phyloP scores from a whole-genome alignment of 768 basidiomycete genomes.

The Coprinopsis marcescibilis region DNA sequence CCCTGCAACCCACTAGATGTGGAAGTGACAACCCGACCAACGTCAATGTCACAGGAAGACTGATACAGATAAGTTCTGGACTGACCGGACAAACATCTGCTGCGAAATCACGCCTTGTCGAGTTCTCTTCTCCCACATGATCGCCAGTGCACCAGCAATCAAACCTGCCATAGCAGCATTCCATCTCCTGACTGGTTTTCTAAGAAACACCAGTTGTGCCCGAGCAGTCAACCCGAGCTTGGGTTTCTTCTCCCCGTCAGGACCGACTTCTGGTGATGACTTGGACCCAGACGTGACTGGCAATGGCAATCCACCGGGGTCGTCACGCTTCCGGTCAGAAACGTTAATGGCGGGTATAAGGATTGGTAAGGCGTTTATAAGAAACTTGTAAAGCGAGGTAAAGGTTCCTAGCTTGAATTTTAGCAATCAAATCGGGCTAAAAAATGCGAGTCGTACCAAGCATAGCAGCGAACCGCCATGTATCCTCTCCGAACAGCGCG shows the following conservation, averaged over 20 bases:
- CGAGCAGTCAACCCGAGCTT: conserved; percentile 53
- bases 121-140: conserved; percentile 71
- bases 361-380: conserved; percentile 74
- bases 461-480: conserved; percentile 83
- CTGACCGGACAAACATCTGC: conserved; percentile 84
- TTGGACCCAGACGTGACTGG: conserved; percentile 18
- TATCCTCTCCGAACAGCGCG: conserved; percentile 81
- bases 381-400: conserved; percentile 70
- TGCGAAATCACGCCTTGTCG: conserved; percentile 69
- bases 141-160: conserved; percentile 63
- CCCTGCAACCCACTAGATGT: conserved; percentile 77
- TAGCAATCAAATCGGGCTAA: neutral
- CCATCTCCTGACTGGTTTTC: conserved; percentile 69
- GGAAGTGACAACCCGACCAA: neutral
- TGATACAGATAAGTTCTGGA: conserved; percentile 6
- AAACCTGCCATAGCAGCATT: conserved; percentile 77
- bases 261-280: conserved; percentile 19
- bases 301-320: neutral
- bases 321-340: conserved; percentile 19
- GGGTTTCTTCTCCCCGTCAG: conserved; percentile 41
- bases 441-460: conserved; percentile 45
- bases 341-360: conserved; percentile 47
- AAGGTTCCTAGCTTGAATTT: conserved; percentile 50
- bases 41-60: no score
- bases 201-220: conserved; percentile 56